Evolutionary conservation across 164 flowering plant genomes (phyloP), one percentile per base, ranked within the genome.

Genomic region (Santalum album): DNA sequence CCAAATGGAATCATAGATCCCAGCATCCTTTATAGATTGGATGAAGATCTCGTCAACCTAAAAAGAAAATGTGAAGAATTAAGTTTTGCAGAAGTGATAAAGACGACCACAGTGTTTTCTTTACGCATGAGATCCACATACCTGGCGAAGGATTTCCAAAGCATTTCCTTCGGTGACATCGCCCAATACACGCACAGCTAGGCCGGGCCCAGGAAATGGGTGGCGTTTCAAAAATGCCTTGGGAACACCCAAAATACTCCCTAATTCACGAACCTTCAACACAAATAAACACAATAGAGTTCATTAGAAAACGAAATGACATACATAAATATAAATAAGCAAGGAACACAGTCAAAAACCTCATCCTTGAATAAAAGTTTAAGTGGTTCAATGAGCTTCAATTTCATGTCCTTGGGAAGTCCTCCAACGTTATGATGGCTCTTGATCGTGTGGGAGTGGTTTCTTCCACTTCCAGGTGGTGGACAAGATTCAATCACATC

Each of bases 341-440:
- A 48, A 43, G 53, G 52, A 54, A 15, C 45, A 3, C 18, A 66
- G 59, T 38, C 4, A 32, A 51, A 67, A 23, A 92, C 99, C 99
- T 94, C 99, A 68, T 94, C 99, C 63, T 94, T 94, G 60, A 94
- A 94, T 23, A 94, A 75, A 64, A 94, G 95, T 68, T 87, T 94
- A 25, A 94, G 92, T 27, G 99, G 99, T 57, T 94, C 99, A 54
- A 90, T 90, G 48, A 94, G 91, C 77, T 90, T 90, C 66, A 94
- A 59, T 61, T 90, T 94, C 99, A 94, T 94, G 77, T 90, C 86
- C 73, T 90, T 82, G 23, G 99, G 99, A 25, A 94, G 97, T 35
- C 99, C 99, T 49, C 99, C 97, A 64, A 90, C 99, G 72, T 94
- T 87, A 62, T 94, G 97, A 75, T 94, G 99, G 72, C 99, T 94